Evolutionary conservation across 2,329 filamentous ascomycete genomes (phyloP).

Genomic region (Ophiostoma quercus): DNA sequence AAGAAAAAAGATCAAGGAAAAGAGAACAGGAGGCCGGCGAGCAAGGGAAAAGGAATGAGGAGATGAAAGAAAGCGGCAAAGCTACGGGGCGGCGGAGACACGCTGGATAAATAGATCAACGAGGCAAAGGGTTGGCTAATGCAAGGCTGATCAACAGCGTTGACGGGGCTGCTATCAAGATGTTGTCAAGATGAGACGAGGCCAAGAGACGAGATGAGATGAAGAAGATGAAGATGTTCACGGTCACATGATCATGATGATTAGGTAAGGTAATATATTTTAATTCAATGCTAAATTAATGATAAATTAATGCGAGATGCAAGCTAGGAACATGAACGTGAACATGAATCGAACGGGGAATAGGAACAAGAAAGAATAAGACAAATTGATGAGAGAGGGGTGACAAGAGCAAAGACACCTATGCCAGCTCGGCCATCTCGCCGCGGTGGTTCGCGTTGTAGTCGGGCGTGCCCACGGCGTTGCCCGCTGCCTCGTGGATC

Average conservation of each 20-base stretch:
- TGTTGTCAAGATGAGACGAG: not conserved
- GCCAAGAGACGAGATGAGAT: not conserved
- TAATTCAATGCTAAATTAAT: not conserved
- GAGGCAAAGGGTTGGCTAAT: not conserved
- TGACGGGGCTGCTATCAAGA: not conserved
- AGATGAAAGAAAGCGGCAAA: not conserved
- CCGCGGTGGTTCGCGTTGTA: constrained; percentile 26
- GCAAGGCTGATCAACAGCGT: not conserved
- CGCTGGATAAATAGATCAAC: not conserved
- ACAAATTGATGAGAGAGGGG: not conserved
- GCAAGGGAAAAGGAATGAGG: not conserved
- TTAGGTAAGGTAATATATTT: not conserved
- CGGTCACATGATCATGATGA: not conserved
- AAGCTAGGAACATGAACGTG: not conserved
- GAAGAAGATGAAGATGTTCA: not conserved
- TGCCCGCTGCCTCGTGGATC: constrained; percentile 27
- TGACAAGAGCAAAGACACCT: not conserved
- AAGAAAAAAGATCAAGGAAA: not conserved
- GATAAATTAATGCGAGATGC: not conserved
- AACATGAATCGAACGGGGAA: not conserved
- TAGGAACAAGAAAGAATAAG: not conserved
- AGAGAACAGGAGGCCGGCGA: not conserved
- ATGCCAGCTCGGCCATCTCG: constrained; percentile 27
- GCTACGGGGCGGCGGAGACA: not conserved
- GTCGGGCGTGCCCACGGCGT: constrained; percentile 18